phyloP scores from a whole-genome alignment of 768 basidiomycete genomes.

The Amanita rubescens region DNA sequence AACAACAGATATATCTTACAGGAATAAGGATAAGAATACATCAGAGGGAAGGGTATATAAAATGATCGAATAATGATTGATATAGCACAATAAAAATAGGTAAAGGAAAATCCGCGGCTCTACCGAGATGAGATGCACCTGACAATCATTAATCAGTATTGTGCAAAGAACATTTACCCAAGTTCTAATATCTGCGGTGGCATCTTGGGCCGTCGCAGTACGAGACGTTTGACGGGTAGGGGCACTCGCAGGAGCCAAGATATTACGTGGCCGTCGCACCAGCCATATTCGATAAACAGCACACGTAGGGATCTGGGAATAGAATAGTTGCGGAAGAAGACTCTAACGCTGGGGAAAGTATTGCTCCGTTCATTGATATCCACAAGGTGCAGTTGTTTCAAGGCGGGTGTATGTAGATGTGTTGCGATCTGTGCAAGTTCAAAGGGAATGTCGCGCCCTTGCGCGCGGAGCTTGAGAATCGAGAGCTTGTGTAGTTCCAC shows the following conservation, averaged over 20 bases:
- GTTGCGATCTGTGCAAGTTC: constrained; percentile 49
- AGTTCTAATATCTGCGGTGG: not conserved
- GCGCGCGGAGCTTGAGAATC: constrained; percentile 41
- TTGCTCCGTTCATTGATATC: constrained; percentile 30
- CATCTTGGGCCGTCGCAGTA: constrained; percentile 12
- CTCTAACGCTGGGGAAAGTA: constrained; percentile 37
- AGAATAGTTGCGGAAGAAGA: constrained; percentile 39
- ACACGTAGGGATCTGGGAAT: constrained; percentile 31
- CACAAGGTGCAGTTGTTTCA: constrained; percentile 40
- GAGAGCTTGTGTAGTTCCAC: constrained; percentile 39
- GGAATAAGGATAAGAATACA: not conserved
- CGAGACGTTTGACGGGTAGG: constrained; percentile 25
- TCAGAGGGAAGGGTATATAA: not conserved
- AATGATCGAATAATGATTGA: no score
- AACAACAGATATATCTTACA: not conserved
- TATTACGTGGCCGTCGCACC: constrained; percentile 37
- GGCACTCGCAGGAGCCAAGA: constrained; percentile 27
- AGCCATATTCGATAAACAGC: constrained; percentile 37
- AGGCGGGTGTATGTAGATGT: constrained; percentile 39
- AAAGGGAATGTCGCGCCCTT: constrained; percentile 50
- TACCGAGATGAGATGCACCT: not conserved
- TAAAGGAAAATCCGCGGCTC: no score
- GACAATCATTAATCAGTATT: not conserved
- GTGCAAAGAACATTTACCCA: not conserved
- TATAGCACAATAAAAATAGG: no score